Evolutionary conservation across 768 basidiomycete genomes (phyloP).

Genomic region (Tubosaeta sp.): DNA sequence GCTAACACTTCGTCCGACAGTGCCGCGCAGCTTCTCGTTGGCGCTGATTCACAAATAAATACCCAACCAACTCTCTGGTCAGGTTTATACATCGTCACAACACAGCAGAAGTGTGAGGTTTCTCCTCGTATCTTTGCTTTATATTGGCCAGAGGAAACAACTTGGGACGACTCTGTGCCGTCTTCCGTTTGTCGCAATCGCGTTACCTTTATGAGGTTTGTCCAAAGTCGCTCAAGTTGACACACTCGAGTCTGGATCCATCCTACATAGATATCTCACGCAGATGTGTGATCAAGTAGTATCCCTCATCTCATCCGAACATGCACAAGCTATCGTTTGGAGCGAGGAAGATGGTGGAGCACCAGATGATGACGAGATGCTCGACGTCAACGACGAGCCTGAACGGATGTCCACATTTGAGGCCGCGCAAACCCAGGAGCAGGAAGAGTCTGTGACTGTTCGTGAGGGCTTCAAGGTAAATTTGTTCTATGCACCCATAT

Average conservation of each 20-base stretch:
- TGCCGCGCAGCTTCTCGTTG: conserved; percentile 10
- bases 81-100: conserved; percentile 17
- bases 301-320: conserved; percentile 20
- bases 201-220: conserved; percentile 58
- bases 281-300: conserved; percentile 55
- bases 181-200: conserved; percentile 48
- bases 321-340: conserved; percentile 45
- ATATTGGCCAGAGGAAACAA: conserved; percentile 60
- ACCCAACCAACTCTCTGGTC: conserved; percentile 16
- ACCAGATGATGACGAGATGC: conserved; percentile 17
- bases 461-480: conserved; percentile 32
- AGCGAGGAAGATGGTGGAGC: conserved; percentile 28
- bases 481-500: neutral
- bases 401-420: too few relatives aligned
- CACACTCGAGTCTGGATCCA: neutral
- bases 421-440: too few relatives aligned
- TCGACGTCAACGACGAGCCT: conserved; percentile 24
- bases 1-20: conserved; percentile 1
- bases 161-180: conserved; percentile 50
- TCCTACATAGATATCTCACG: conserved; percentile 46
- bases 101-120: neutral
- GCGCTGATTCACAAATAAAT: conserved; percentile 2
- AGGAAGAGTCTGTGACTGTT: too few relatives aligned
- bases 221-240: neutral
- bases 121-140: conserved; percentile 40